A percentile compares a stretch with the other conserved stretches of the same genome.
Evolutionary conservation across 2,329 filamentous ascomycete species (phyloP).

Genomic region (Thermoascus crustaceus): DNA sequence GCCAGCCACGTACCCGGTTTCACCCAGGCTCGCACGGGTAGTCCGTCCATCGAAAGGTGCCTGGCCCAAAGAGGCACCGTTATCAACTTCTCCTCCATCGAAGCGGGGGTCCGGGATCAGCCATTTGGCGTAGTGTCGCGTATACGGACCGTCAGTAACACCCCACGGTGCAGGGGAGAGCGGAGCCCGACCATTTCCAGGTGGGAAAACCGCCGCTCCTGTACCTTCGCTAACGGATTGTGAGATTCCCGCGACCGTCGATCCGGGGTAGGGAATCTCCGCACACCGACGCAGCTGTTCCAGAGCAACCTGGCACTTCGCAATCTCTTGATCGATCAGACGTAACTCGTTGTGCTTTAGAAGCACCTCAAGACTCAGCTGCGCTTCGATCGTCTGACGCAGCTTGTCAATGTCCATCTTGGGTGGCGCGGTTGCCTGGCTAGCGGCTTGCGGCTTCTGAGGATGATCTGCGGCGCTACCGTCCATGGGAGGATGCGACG

Average conservation of each 20-base stretch:
- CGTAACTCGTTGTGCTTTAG: slow-evolving; percentile 91
- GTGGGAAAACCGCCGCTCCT: slow-evolving; percentile 59
- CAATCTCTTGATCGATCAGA: slow-evolving; percentile 89
- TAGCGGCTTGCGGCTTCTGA: slow-evolving; percentile 8
- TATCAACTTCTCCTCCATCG: slow-evolving; percentile 52
- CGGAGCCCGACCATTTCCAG: slow-evolving; percentile 57
- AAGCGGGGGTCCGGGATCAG: slow-evolving; percentile 82
- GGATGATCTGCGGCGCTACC: slow-evolving; percentile 5
- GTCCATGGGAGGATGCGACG: background rate
- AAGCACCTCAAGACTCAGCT: slow-evolving; percentile 85
- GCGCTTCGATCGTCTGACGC: slow-evolving; percentile 68
- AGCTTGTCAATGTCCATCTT: slow-evolving; percentile 41
- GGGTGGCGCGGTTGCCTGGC: slow-evolving; percentile 12
- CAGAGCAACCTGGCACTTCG: slow-evolving; percentile 86
- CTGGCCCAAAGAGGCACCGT: slow-evolving; percentile 27
- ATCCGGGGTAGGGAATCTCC: slow-evolving; percentile 79
- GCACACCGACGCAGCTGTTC: slow-evolving; percentile 91
- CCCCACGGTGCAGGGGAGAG: slow-evolving; percentile 81
- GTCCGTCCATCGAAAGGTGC: slow-evolving; percentile 60
- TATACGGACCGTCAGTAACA: slow-evolving; percentile 84
- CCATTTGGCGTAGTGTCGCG: slow-evolving; percentile 92
- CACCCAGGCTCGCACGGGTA: slow-evolving; percentile 66
- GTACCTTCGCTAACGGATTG: slow-evolving; percentile 64
- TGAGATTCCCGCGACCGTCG: slow-evolving; percentile 51
- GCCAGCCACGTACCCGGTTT: slow-evolving; percentile 42